Percentiles rank a stretch among this genome's conserved stretches.
phyloP scores from a whole-genome alignment of 2,329 filamentous ascomycete genomes.

The Diaporthe nobilis region DNA sequence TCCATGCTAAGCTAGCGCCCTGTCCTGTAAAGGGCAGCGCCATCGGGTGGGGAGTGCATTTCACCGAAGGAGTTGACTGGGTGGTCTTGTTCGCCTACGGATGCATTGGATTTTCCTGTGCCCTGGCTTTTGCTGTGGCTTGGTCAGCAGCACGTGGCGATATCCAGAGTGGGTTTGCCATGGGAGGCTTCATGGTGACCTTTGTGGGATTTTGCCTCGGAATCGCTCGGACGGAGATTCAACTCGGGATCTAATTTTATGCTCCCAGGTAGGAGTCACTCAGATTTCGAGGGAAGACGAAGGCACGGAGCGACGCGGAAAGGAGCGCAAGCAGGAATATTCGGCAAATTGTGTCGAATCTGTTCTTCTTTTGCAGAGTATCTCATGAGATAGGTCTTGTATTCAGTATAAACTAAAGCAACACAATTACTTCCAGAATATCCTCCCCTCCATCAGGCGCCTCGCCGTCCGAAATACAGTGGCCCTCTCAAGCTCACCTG shows the following conservation, averaged over 20 bases:
- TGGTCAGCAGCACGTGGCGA: conserved; percentile 46
- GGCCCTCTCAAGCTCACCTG: conserved; percentile 59
- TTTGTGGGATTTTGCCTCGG: conserved; percentile 46
- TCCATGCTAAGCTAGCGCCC: conserved; percentile 44
- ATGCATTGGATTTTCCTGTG: conserved; percentile 43
- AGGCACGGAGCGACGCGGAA: no score
- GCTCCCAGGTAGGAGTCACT: no score
- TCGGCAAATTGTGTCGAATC: no score
- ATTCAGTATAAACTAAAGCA: no score
- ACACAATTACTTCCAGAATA: conserved; percentile 53
- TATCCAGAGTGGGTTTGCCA: conserved; percentile 48
- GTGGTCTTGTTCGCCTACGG: conserved; percentile 43
- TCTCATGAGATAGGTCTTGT: no score
- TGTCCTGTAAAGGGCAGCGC: conserved; percentile 45
- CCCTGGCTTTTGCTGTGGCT: conserved; percentile 43
- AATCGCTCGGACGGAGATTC: conserved; percentile 7
- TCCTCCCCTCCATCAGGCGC: conserved; percentile 64
- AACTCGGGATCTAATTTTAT: not conserved
- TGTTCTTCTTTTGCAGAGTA: no score
- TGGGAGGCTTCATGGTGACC: conserved; percentile 46
- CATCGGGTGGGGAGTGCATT: conserved; percentile 48
- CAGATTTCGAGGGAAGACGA: no score
- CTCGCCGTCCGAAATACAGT: conserved; percentile 63
- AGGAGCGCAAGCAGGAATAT: no score
- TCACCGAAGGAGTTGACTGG: conserved; percentile 47